phyloP scores from a whole-genome alignment of 176 grass and related monocot genomes.

The Phragmites australis region DNA sequence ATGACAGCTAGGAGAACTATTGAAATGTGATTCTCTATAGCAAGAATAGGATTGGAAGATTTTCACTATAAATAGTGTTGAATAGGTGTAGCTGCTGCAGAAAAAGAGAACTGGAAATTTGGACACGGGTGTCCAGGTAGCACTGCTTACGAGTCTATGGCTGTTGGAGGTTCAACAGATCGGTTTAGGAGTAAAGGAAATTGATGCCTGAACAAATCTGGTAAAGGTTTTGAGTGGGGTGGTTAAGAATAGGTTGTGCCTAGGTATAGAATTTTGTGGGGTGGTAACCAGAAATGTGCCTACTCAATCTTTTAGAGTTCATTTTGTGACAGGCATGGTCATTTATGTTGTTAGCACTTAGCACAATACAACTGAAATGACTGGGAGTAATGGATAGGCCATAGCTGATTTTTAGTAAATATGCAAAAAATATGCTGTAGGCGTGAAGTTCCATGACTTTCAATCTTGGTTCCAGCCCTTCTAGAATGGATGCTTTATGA shows the following conservation, averaged over 20 bases:
- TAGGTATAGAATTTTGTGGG: not conserved
- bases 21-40: conserved; percentile 1
- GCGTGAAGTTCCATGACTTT: not conserved
- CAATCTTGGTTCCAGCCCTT: not conserved
- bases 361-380: not conserved
- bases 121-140: too few species aligned
- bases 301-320: not conserved
- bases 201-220: not conserved
- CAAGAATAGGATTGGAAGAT: not conserved
- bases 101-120: not conserved
- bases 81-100: not conserved
- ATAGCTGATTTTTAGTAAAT: conserved; percentile 16
- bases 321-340: too few species aligned
- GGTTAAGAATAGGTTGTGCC: not conserved
- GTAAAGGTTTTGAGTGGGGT: conserved; percentile 8
- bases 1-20: too few species aligned
- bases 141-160: not conserved
- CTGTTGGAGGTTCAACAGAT: not conserved
- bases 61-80: not conserved
- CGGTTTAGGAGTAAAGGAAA: not conserved
- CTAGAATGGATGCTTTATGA: not conserved
- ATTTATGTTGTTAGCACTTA: conserved; percentile 18
- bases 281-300: not conserved
- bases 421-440: not conserved
- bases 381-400: not conserved